Evolutionary conservation across 2,329 filamentous ascomycete genomes (phyloP), one percentile per base, ranked within the genome.

Genomic region (Fusarium tricinctum): DNA sequence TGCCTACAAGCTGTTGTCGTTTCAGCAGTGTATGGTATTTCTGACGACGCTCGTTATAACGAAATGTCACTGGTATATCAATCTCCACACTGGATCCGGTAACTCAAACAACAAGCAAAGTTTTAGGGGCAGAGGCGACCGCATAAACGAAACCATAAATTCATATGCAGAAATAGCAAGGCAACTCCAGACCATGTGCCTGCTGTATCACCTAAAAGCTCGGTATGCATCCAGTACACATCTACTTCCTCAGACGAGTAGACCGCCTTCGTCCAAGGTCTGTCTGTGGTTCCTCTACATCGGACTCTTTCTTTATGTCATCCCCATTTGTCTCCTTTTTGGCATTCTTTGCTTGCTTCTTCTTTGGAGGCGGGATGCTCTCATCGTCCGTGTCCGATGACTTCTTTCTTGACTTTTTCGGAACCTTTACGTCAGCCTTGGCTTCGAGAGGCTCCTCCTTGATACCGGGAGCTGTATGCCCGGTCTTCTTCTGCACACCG

Each of bases 401-500:
- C 35, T 56, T 59, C 67, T 75, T 78, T 28, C 72, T 64, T 33
- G 71, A 53, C 42, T 72, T 74, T 39, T 73, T 75, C 19, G 72
- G 75, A 4, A 71, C 56, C 33, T 76, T 51, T 66, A 73, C 32
- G 57, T 55, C 45, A 4, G 38, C 52, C n/a, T 75, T 74, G 6
- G 72, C 69, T 40, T 80, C 77, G 5, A 78, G 47, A 0, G 77
- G 73, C 59, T 84, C 80, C 45, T 82, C 80, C 67, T 86, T 85
- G 30, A 81, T 78, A 1, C 79, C 79, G 1, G 78, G 66, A 6
- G 76, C 77, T 6, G 83, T 77, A 5, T 76, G 75, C 0, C 84
- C 85, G 0, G 79, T 86, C 83, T 97, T 97, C 83, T 94, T 97
- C 81, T 98, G 96, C 28, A 96, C 81, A 14, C 85, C 88, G 0